These are phyloP conservation scores for Plasmodium cynomolgi DNA, from an alignment of 169 alveolate genomes.

Conservation along the genomic window DNA sequence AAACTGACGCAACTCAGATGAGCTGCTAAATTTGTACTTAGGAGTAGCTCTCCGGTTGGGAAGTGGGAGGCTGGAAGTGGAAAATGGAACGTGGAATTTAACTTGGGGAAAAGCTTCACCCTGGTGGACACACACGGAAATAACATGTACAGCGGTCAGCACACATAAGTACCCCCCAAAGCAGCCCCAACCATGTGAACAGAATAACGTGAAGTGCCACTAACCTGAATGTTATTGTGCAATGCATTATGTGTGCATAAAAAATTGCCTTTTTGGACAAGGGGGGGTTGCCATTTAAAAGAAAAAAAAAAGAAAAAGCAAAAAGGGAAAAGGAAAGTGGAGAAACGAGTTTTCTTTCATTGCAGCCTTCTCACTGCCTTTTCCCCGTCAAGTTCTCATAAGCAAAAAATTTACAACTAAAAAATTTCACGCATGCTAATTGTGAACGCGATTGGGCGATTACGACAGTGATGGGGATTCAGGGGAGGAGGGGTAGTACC, in stretches of 20 bases:
- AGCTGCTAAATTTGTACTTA: background rate
- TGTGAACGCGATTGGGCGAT: background rate
- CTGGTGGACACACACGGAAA: background rate
- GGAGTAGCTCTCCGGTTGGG: background rate
- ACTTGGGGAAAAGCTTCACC: background rate
- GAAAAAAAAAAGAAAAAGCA: background rate
- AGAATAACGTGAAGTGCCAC: background rate
- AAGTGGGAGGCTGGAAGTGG: too few species aligned
- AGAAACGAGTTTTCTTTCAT: background rate
- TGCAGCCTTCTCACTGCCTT: background rate
- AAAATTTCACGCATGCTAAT: background rate
- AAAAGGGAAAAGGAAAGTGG: background rate
- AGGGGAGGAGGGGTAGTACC: background rate
- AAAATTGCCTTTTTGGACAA: background rate
- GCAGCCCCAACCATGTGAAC: background rate
- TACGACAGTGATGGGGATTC: background rate
- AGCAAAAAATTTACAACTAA: slow-evolving; percentile 25
- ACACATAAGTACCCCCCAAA: background rate
- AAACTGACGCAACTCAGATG: background rate
- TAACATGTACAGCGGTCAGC: background rate
- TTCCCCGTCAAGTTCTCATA: background rate
- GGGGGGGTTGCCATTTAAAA: background rate
- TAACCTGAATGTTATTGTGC: background rate
- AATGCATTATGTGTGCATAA: background rate
- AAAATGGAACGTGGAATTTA: background rate